These are phyloP conservation scores for Paraglomus occultum DNA, from an alignment of 192 early-diverging fungal species.

Conservation along the genomic window DNA sequence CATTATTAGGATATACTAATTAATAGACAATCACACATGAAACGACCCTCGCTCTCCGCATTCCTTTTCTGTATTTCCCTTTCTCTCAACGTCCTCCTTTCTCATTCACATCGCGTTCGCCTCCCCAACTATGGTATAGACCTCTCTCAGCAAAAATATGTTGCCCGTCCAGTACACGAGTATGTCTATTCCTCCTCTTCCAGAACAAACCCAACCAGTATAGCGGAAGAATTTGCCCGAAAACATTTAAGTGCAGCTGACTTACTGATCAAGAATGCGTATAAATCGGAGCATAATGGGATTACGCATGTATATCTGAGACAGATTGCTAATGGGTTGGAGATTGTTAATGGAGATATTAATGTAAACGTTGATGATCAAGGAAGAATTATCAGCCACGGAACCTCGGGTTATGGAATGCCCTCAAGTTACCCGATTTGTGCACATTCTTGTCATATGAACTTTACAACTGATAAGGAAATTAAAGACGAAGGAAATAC, in stretches of 20 bases:
- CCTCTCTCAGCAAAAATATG: not conserved
- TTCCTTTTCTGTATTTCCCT: not conserved
- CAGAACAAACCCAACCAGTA: not conserved
- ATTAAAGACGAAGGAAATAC: too few species aligned
- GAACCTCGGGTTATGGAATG: constrained; percentile 45
- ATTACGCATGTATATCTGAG: constrained; percentile 85
- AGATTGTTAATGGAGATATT: constrained; percentile 80
- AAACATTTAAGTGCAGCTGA: constrained; percentile 28
- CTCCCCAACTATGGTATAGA: not conserved
- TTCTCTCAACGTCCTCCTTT: not conserved
- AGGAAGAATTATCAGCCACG: constrained; percentile 70
- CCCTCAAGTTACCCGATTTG: too few species aligned
- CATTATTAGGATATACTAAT: too few species aligned
- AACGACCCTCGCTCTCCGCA: not conserved
- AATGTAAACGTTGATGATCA: constrained; percentile 73
- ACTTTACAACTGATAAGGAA: not conserved
- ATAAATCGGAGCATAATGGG: constrained; percentile 67
- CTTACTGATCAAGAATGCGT: constrained; percentile 63
- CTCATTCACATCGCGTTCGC: not conserved
- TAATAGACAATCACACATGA: too few species aligned
- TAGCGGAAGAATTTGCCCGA: not conserved
- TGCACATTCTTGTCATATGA: not conserved
- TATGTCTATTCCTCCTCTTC: not conserved
- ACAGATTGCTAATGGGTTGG: constrained; percentile 67
- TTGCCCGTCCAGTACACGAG: not conserved